These are phyloP conservation scores for Tarenaya hassleriana DNA, from an alignment of 345 rosid genomes.

Conservation along the genomic window DNA sequence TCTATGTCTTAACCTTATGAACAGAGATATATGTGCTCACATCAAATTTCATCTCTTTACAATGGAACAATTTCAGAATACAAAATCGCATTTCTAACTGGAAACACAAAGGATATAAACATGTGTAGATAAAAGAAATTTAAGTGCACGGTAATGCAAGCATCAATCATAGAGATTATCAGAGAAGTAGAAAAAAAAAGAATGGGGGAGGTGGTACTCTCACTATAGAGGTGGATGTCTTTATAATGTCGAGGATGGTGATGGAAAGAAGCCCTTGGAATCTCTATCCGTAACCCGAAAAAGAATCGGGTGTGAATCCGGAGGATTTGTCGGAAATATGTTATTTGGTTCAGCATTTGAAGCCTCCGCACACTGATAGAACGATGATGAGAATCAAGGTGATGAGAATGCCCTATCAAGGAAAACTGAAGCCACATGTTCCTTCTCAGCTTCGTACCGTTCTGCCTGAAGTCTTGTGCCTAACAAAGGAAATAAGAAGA, in stretches of 20 bases:
- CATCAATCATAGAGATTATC: conserved; percentile 15
- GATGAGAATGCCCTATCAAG: conserved; percentile 70
- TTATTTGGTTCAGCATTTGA: conserved; percentile 26
- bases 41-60: conserved; percentile 1
- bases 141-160: conserved; percentile 19
- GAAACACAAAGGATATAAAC: no score
- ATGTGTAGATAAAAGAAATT: no score
- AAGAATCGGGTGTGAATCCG: no score
- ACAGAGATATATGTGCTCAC: background rate
- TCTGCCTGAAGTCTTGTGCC: conserved; percentile 77
- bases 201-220: conserved; percentile 18
- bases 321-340: no score
- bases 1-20: conserved; percentile 26
- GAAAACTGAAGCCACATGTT: conserved; percentile 71
- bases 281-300: background rate
- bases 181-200: conserved; percentile 19
- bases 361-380: conserved; percentile 36
- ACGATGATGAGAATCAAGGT: no score
- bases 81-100: no score
- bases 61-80: no score
- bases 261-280: no score
- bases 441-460: conserved; percentile 61
- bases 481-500: conserved; percentile 20
- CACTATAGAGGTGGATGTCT: conserved; percentile 41
- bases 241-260: no score